phyloP scores from a whole-genome alignment of 768 basidiomycete species.

The Suillus occidentalis region DNA sequence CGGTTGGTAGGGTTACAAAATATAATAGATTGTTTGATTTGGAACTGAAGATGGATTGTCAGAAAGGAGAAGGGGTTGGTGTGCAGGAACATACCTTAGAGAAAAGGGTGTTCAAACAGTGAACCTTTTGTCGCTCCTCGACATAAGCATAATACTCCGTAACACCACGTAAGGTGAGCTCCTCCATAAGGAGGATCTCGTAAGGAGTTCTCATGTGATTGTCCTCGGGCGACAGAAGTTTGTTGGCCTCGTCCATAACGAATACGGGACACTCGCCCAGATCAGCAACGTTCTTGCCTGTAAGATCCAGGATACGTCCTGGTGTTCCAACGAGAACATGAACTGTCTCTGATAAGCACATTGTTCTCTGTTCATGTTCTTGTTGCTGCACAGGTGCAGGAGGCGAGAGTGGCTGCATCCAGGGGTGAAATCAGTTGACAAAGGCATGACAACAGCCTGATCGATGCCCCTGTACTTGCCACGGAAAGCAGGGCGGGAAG shows the following conservation, averaged over 20 bases:
- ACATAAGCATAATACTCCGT: constrained; percentile 99
- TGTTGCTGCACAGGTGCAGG: no score
- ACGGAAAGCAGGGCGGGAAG: constrained; percentile 50
- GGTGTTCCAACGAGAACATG: constrained; percentile 98
- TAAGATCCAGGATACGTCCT: constrained; percentile 92
- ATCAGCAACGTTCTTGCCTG: constrained; percentile 91
- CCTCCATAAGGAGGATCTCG: constrained; percentile 99
- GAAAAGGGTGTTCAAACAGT: constrained; percentile 99
- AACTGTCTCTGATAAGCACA: constrained; percentile 85
- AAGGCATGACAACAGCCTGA: constrained; percentile 81
- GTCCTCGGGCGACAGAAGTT: constrained; percentile 95
- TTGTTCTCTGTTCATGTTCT: constrained; percentile 13
- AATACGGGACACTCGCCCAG: constrained; percentile 93
- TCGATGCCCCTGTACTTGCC: constrained; percentile 72
- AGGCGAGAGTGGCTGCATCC: constrained; percentile 18
- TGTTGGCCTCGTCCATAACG: constrained; percentile 99
- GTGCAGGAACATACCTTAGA: constrained; percentile 66
- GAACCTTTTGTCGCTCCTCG: constrained; percentile 98
- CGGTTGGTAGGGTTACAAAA: constrained; percentile 99
- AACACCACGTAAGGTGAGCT: constrained; percentile 96
- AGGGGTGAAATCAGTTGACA: constrained; percentile 49
- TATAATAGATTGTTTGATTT: constrained; percentile 99
- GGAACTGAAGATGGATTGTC: constrained; percentile 56
- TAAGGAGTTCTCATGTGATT: constrained; percentile 96
- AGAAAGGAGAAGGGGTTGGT: neutral